Conservation (phyloP, 306 rosid genomes). For the Gynostemma pentaphyllum region DNA sequence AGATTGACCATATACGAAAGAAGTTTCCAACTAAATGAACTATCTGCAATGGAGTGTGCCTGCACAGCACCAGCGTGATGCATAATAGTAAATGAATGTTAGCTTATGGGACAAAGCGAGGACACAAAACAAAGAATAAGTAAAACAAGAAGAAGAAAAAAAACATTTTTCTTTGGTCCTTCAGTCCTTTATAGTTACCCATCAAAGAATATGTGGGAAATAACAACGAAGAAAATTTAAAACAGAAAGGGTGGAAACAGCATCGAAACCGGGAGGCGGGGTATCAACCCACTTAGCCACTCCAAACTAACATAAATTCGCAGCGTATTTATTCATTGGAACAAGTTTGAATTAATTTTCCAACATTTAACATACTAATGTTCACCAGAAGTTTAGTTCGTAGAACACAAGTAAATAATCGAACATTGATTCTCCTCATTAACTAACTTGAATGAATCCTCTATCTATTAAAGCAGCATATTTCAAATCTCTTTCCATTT, state of each 20-base stretch:
- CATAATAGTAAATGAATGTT: too few species aligned
- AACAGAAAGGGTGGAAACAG: not conserved
- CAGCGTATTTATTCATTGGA: constrained; percentile 3
- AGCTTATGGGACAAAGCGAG: too few species aligned
- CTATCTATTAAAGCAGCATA: not conserved
- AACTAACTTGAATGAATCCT: not conserved
- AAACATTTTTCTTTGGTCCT: too few species aligned
- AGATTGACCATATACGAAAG: constrained; percentile 94
- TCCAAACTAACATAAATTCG: not conserved
- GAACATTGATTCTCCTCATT: not conserved
- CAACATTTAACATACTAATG: not conserved
- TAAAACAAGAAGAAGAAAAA: too few species aligned
- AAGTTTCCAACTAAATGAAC: constrained; percentile 74
- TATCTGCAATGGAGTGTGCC: constrained; percentile 88
- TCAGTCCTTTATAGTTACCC: too few species aligned
- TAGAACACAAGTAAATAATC: not conserved
- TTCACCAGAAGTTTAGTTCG: not conserved
- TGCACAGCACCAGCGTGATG: constrained; percentile 19
- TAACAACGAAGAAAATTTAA: too few species aligned
- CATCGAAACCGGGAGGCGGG: not conserved
- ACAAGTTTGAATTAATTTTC: not conserved
- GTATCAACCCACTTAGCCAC: not conserved
- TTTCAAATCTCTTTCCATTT: not conserved
- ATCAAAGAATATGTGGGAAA: too few species aligned
- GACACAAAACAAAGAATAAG: too few species aligned